Evolutionary conservation across 805 yeast species (phyloP).

Genomic region (Kodamaea hsintzibuensis): DNA sequence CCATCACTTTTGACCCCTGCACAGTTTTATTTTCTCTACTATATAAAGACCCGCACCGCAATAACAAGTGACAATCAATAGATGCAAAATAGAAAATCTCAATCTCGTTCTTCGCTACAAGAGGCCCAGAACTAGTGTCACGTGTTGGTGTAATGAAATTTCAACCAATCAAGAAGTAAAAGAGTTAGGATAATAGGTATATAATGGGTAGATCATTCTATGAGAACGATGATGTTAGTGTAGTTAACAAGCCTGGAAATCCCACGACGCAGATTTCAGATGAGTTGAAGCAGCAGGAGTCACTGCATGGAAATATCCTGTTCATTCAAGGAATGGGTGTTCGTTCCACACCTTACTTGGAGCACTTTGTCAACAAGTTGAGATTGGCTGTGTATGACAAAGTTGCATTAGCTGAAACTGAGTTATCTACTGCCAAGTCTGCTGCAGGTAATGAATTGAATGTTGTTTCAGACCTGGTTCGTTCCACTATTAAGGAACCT

Average conservation of each 20-base stretch:
- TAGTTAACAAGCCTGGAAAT: conserved; percentile 50
- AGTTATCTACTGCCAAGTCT: conserved; percentile 45
- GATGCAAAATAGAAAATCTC: neutral
- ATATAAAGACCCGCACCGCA: too few relatives aligned
- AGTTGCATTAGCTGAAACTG: conserved; percentile 40
- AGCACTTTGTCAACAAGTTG: conserved; percentile 39
- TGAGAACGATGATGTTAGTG: conserved; percentile 48
- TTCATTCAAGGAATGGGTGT: conserved; percentile 57
- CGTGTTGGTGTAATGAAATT: neutral
- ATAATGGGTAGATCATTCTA: conserved; percentile 44
- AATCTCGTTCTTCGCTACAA: too few relatives aligned
- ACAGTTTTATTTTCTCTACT: neutral
- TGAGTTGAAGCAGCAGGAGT: conserved; percentile 40
- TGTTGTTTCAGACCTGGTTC: conserved; percentile 29
- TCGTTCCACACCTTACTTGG: conserved; percentile 49
- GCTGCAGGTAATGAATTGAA: conserved; percentile 47
- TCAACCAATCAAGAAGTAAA: conserved; percentile 2
- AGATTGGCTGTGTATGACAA: conserved; percentile 42
- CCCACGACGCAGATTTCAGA: conserved; percentile 36
- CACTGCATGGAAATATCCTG: conserved; percentile 38
- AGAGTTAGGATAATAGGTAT: neutral
- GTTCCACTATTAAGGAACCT: conserved; percentile 48
- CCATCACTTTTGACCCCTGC: conserved; percentile 1
- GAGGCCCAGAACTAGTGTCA: neutral
- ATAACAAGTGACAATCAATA: too few relatives aligned